phyloP scores from a whole-genome alignment of 1,284 basidiomycete species.

The Pyrrhoderma lamaoense region DNA sequence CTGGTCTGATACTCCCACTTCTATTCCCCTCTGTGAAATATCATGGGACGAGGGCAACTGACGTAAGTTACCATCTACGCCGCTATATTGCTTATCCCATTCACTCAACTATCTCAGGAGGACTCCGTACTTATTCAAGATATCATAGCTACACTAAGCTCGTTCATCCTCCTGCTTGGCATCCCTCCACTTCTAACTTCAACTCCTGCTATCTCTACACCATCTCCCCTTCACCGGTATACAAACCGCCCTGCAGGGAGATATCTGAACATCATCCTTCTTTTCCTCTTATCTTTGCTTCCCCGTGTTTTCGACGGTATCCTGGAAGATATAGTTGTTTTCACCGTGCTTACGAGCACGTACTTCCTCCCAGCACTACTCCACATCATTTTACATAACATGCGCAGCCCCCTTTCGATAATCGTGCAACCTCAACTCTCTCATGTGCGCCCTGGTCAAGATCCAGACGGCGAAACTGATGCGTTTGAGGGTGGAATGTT shows the following conservation, averaged over 20 bases:
- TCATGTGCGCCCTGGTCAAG: conserved; percentile 20
- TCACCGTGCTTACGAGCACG: conserved; percentile 43
- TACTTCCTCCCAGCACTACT: conserved; percentile 58
- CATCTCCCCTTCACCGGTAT: conserved; percentile 35
- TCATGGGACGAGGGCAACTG: conserved; percentile 5
- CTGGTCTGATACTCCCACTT: conserved; percentile 49
- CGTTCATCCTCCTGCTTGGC: conserved; percentile 47
- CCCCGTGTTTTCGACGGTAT: conserved; percentile 30
- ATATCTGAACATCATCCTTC: conserved; percentile 31
- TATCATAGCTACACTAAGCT: conserved; percentile 38
- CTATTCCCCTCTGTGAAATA: conserved; percentile 42
- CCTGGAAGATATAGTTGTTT: conserved; percentile 42
- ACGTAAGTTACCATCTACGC: too few relatives aligned
- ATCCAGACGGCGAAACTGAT: conserved; percentile 25
- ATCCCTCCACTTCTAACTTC: conserved; percentile 56
- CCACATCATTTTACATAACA: conserved; percentile 61
- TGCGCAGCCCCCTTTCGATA: conserved; percentile 62
- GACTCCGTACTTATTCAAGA: conserved; percentile 25
- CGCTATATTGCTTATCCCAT: too few relatives aligned
- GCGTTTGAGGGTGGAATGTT: conserved; percentile 20
- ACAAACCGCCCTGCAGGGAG: conserved; percentile 44
- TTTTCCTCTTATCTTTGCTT: conserved; percentile 38
- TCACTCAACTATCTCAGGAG: conserved; percentile 21
- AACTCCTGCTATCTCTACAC: conserved; percentile 41
- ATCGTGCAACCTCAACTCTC: conserved; percentile 35